These are phyloP conservation scores for Candida mesenterica DNA, from an alignment of 1,139 yeast genomes.

Conservation along the genomic window DNA sequence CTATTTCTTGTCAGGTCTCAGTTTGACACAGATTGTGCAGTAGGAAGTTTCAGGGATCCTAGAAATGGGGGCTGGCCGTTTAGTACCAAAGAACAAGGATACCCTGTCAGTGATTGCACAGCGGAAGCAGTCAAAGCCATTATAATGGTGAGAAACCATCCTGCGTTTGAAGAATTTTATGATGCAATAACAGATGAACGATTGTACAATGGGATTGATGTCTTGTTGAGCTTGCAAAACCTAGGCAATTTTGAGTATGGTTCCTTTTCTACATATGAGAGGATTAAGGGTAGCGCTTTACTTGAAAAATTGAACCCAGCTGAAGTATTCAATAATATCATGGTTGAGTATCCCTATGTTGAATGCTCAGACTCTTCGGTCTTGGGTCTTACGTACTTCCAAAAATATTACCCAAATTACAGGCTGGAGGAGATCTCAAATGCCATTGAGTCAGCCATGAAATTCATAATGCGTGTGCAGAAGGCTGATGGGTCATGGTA, in stretches of 20 bases:
- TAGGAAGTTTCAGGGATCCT: slow-evolving; percentile 78
- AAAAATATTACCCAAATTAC: slow-evolving; percentile 60
- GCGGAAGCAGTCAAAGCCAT: slow-evolving; percentile 95
- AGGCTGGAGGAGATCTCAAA: slow-evolving; percentile 60
- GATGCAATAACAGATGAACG: slow-evolving; percentile 51
- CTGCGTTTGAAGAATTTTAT: slow-evolving; percentile 44
- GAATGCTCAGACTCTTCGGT: slow-evolving; percentile 97
- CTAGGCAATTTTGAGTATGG: slow-evolving; percentile 81
- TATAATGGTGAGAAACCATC: slow-evolving; percentile 79
- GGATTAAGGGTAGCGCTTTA: slow-evolving; percentile 75
- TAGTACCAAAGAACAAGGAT: slow-evolving; percentile 93
- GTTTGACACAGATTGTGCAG: slow-evolving; percentile 74
- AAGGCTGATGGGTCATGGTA: slow-evolving; percentile 91
- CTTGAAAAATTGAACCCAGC: slow-evolving; percentile 87
- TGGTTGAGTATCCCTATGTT: slow-evolving; percentile 98
- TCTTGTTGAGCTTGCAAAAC: slow-evolving; percentile 54
- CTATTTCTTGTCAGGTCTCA: slow-evolving; percentile 78
- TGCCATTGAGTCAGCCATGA: slow-evolving; percentile 72
- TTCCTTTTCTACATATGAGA: slow-evolving; percentile 90
- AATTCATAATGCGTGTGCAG: slow-evolving; percentile 69
- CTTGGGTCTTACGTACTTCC: slow-evolving; percentile 80
- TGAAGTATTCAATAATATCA: slow-evolving; percentile 94
- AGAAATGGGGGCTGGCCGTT: slow-evolving; percentile 97
- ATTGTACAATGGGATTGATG: slow-evolving; percentile 70
- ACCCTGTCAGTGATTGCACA: slow-evolving; percentile 95